Evolutionary conservation across 2,329 filamentous ascomycete genomes (phyloP), one percentile per base, ranked within the genome.

Genomic region (Byssoonygena ceratinophila): DNA sequence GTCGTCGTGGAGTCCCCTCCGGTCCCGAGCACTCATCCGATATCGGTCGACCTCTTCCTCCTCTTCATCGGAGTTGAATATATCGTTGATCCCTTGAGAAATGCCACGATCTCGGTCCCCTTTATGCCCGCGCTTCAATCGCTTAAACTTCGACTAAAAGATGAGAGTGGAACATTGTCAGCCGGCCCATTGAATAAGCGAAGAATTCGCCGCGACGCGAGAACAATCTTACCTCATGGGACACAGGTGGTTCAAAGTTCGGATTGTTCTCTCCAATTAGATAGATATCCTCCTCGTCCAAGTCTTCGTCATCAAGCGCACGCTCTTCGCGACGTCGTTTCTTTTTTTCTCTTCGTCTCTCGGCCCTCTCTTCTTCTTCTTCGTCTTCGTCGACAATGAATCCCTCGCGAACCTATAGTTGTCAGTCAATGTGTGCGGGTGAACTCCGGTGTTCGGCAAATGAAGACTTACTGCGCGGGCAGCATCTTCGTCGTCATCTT

Each of bases 301-400:
- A 80, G 55, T 75, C 75, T 55, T 87, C 86, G 56, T 91, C 89
- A 64, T 94, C 88, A 57, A 87, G 83, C 63, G 87, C 86, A 52
- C 86, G 83, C 65, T 94, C 85, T 55, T 81, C 78, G 40, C 79
- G 71, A 63, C 87, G 82, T 60, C 87, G 83, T 74, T 92, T 94
- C 68, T 81, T 81, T 64, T 82, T 81, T 67, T 85, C 84, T 58
- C 79, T 74, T 34, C 80, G 78, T 60, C 75, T 68, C 53, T 71
- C 69, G 57, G 81, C 79, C 60, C 78, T 79, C 49, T 77, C 83
- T 49, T 84, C 85, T 55, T 87, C 85, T 52, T 88, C 84, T 60
- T 88, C 85, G 56, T 91, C 89, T 63, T 95, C 90, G 63, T 94
- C 88, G 58, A 94, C 88, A 59, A 98, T 96, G 71, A 97, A 98